Percentiles rank a stretch among this genome's conserved stretches.
phyloP scores from a whole-genome alignment of 208 protist genomes.

The Kentomonas sorsogonicus region DNA sequence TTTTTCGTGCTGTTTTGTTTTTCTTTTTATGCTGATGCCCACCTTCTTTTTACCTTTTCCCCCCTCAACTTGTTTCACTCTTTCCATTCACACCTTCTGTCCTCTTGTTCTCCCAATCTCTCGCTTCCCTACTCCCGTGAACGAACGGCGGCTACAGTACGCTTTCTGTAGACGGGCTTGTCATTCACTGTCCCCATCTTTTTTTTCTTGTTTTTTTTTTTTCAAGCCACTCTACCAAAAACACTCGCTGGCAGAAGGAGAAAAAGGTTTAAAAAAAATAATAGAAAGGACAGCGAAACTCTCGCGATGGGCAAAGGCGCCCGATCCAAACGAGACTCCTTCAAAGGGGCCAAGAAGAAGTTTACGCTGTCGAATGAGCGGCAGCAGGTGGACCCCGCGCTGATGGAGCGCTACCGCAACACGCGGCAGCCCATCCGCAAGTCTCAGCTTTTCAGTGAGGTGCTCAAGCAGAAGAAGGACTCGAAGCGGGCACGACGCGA shows the following conservation, averaged over 20 bases:
- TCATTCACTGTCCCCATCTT: too few relatives aligned
- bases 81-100: too few relatives aligned
- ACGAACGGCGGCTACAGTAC: too few relatives aligned
- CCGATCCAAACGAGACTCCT: constrained; percentile 58
- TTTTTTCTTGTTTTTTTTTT: background rate
- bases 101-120: too few relatives aligned
- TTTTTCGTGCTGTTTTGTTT: background rate
- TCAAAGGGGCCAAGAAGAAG: constrained; percentile 25
- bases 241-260: too few relatives aligned
- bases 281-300: too few relatives aligned
- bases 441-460: constrained; percentile 79
- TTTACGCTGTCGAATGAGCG: constrained; percentile 39
- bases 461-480: constrained; percentile 87
- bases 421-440: constrained; percentile 81
- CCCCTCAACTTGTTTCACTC: background rate
- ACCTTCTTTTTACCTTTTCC: background rate
- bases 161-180: too few relatives aligned
- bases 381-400: constrained; percentile 59
- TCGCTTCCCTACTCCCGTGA: too few relatives aligned
- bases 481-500: constrained; percentile 81
- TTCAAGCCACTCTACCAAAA: too few relatives aligned
- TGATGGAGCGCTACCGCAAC: constrained; percentile 78
- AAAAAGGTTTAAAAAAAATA: too few relatives aligned
- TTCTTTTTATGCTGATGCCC: background rate
- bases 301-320: constrained; percentile 71